Evolutionary conservation across 2,329 filamentous ascomycete species (phyloP).

Genomic region (Aspergillus ochraceoroseus): DNA sequence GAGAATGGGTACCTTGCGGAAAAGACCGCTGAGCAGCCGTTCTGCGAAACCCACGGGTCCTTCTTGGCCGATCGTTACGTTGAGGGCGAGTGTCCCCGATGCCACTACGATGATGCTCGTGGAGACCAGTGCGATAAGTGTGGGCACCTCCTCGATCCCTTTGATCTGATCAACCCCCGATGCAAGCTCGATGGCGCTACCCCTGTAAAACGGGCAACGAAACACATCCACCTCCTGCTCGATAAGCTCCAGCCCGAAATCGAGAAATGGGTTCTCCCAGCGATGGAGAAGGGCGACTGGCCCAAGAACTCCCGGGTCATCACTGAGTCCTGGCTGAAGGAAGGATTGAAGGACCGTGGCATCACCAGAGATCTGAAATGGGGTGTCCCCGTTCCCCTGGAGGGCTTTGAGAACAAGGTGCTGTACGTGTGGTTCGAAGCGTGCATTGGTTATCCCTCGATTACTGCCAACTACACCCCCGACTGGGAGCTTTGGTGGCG

Average conservation of each 20-base stretch:
- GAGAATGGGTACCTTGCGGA: constrained; percentile 86
- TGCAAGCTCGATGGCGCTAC: constrained; percentile 87
- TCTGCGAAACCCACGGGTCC: constrained; percentile 61
- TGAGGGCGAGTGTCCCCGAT: constrained; percentile 46
- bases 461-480: constrained; percentile 82
- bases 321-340: constrained; percentile 51
- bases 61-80: constrained; percentile 76
- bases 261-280: constrained; percentile 69
- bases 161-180: constrained; percentile 74
- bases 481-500: constrained; percentile 95
- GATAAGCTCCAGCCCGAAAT: constrained; percentile 76
- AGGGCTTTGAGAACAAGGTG: constrained; percentile 68
- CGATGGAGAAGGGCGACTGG: constrained; percentile 62
- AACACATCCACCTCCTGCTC: constrained; percentile 83
- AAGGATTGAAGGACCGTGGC: constrained; percentile 77
- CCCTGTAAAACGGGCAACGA: constrained; percentile 74
- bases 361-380: constrained; percentile 92
- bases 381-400: constrained; percentile 62
- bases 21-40: constrained; percentile 80
- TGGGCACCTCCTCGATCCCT: constrained; percentile 65
- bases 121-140: constrained; percentile 74
- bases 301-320: constrained; percentile 44
- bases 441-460: constrained; percentile 91
- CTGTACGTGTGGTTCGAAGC: constrained; percentile 93
- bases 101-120: constrained; percentile 62